Percentiles rank a stretch among this genome's conserved stretches.
phyloP scores from a whole-genome alignment of 345 rosid species.

The Euphorbia lathyris region DNA sequence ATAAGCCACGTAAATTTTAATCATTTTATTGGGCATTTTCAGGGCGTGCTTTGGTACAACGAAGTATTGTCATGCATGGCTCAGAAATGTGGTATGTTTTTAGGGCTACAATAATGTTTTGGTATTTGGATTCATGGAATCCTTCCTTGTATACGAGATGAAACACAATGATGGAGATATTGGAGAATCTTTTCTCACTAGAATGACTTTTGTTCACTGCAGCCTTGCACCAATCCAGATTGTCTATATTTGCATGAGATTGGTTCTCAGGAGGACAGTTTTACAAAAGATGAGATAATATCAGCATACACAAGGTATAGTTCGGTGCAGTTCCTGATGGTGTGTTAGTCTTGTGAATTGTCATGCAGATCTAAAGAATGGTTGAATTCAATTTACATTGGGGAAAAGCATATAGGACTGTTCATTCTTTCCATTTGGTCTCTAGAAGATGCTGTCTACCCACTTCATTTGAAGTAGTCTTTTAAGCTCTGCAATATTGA shows the following conservation, averaged over 20 bases:
- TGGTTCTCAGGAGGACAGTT: conserved; percentile 92
- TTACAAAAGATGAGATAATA: conserved; percentile 86
- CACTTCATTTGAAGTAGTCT: too few relatives aligned
- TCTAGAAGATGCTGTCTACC: not conserved
- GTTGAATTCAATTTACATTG: not conserved
- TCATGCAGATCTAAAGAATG: not conserved
- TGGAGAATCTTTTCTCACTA: not conserved
- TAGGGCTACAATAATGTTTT: not conserved
- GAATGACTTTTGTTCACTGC: conserved; percentile 23
- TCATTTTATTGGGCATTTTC: conserved; percentile 13
- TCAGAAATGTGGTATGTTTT: conserved; percentile 74
- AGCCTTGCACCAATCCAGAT: conserved; percentile 94
- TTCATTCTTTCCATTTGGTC: not conserved
- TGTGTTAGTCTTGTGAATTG: not conserved
- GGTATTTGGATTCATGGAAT: not conserved
- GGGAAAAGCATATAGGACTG: too few relatives aligned
- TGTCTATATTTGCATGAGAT: conserved; percentile 92
- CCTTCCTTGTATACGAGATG: not conserved
- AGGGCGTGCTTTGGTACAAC: conserved; percentile 98
- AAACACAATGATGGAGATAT: not conserved
- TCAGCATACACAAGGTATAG: conserved; percentile 82
- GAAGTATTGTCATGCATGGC: conserved; percentile 97
- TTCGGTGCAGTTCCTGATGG: not conserved
- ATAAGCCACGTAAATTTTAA: conserved; percentile 18
- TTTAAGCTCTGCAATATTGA: not conserved